phyloP scores from a whole-genome alignment of 2,329 filamentous ascomycete species.

The Colletotrichum horii region DNA sequence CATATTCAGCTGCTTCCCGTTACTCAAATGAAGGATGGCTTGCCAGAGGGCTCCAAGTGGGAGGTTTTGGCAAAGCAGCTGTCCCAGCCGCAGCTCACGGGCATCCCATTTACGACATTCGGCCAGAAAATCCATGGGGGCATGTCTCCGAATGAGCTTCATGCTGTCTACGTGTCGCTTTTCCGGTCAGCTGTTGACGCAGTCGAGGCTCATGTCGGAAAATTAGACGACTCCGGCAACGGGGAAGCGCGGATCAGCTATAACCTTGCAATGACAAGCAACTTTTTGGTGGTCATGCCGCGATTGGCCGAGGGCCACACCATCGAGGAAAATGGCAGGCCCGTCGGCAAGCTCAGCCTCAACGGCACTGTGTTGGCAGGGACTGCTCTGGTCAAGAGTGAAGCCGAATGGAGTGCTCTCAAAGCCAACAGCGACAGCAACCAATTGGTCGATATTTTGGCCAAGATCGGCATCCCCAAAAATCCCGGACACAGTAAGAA shows the following conservation, averaged over 20 bases:
- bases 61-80: conserved; percentile 51
- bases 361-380: conserved; percentile 70
- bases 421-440: conserved; percentile 25
- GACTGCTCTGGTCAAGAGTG: conserved; percentile 66
- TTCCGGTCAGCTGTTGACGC: conserved; percentile 51
- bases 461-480: conserved; percentile 42
- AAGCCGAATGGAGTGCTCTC: conserved; percentile 62
- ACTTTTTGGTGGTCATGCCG: conserved; percentile 59
- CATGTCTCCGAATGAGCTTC: conserved; percentile 41
- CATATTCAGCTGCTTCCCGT: conserved; percentile 76
- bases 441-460: conserved; percentile 42
- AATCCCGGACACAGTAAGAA: not conserved
- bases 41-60: conserved; percentile 48
- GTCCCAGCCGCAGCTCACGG: not conserved
- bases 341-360: conserved; percentile 51
- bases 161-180: conserved; percentile 49
- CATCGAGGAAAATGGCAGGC: conserved; percentile 31
- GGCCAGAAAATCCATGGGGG: conserved; percentile 38
- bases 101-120: conserved; percentile 51
- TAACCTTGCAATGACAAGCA: conserved; percentile 65
- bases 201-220: conserved; percentile 27
- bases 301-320: conserved; percentile 55
- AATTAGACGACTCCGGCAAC: conserved; percentile 26
- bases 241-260: conserved; percentile 63
- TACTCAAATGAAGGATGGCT: conserved; percentile 62